Base-by-base conservation (phyloP, 2,329 filamentous ascomycete species). In the Sporothrix curviconia region DNA sequence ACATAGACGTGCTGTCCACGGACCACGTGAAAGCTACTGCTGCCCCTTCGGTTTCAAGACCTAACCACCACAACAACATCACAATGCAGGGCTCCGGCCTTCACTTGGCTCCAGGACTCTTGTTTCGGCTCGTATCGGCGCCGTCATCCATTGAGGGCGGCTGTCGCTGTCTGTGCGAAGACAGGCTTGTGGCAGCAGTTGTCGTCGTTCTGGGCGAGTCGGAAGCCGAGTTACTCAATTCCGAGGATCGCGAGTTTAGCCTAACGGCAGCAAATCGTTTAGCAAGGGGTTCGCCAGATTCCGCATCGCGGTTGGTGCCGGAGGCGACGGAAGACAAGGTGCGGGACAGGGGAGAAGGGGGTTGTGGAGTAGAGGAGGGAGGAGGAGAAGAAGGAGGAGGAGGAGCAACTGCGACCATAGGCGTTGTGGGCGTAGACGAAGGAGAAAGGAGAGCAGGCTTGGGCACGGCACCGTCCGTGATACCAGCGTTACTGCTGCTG, bases 181-280 rank as follows among this genome's bases (percentile, higher is more conserved):
- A n/a, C n/a, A n/a, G n/a, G n/a, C n/a, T n/a, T n/a, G n/a, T n/a
- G n/a, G n/a, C n/a, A n/a, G n/a, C n/a, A n/a, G n/a, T n/a, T n/a
- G n/a, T n/a, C n/a, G n/a, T n/a, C n/a, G n/a, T n/a, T n/a, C n/a
- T n/a, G n/a, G n/a, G n/a, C n/a, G n/a, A n/a, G n/a, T n/a, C n/a
- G n/a, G n/a, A n/a, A n/a, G n/a, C n/a, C n/a, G n/a, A n/a, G n/a
- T n/a, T n/a, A n/a, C n/a, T n/a, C n/a, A n/a, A n/a, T n/a, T n/a
- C n/a, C n/a, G n/a, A n/a, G n/a, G n/a, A n/a, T n/a, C 34, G 42
- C 30, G 44, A 75, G 67, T 79, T 81, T 72, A 82, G 77, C 78
- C 81, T 84, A 79, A 83, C 79, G 74, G 79, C 78, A 78, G 80
- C 79, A 81, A 84, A 79, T 74, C 80, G 76, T 76, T 84, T 84